A percentile compares a stretch with the other conserved stretches of the same genome.
These are phyloP conservation scores for Chalara sp. DNA, from an alignment of 2,329 filamentous ascomycete species.

Conservation along the genomic window DNA sequence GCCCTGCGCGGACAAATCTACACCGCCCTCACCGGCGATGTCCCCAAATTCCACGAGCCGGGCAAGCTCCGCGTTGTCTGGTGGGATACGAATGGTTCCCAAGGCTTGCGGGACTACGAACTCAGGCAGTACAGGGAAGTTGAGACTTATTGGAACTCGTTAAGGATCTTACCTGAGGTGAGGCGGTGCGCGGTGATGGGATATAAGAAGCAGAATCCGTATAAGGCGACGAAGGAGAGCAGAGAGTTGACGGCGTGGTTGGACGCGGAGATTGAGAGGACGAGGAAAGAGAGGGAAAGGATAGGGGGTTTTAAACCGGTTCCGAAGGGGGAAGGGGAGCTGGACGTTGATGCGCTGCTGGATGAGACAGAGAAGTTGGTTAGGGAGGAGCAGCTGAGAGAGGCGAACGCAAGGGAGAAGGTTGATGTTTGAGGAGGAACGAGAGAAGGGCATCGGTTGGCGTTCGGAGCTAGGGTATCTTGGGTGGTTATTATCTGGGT, in stretches of 20 bases:
- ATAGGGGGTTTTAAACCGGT: background rate
- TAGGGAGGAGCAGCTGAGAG: background rate
- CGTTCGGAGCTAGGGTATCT: no score
- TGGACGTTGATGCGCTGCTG: background rate
- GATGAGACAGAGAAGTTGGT: background rate
- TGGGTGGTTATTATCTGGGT: no score
- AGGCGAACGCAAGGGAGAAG: background rate
- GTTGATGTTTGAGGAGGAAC: background rate
- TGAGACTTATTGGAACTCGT: background rate
- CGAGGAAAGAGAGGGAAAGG: background rate
- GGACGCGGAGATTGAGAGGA: background rate
- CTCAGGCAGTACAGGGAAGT: background rate
- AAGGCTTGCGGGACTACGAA: background rate
- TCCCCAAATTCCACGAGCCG: background rate
- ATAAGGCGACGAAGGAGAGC: background rate
- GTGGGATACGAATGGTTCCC: background rate
- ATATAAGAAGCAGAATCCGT: background rate
- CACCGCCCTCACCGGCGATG: background rate
- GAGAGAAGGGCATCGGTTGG: no score
- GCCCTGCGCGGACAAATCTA: background rate
- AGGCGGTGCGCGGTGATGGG: background rate
- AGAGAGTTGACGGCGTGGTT: background rate
- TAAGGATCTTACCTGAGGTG: background rate
- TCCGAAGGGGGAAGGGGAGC: background rate
- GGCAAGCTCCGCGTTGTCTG: background rate